A percentile compares a stretch with the other conserved stretches of the same genome.
Conservation (phyloP, 495 filamentous ascomycete genomes). For the Lasiosphaeria miniovina region DNA sequence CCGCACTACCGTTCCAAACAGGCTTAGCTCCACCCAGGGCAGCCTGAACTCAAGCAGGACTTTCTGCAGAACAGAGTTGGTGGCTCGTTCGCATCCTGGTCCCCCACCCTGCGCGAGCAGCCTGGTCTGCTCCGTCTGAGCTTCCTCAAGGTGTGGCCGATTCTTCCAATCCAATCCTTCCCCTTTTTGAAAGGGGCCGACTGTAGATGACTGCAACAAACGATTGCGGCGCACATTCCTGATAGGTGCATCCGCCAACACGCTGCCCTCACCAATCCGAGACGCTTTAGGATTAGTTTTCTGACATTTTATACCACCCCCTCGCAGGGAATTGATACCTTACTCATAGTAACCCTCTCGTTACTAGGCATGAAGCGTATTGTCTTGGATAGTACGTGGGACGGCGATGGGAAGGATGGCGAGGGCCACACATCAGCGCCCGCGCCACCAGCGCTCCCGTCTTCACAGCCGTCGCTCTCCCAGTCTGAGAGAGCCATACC, state of each 20-base stretch:
- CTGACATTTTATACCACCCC: not conserved
- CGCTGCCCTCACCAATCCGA: too few relatives aligned
- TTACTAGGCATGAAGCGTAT: not conserved
- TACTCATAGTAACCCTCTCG: too few relatives aligned
- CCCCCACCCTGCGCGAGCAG: too few relatives aligned
- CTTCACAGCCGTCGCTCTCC: constrained; percentile 1
- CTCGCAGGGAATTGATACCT: not conserved
- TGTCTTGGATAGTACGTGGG: not conserved
- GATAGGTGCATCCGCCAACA: too few relatives aligned
- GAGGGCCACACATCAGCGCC: not conserved
- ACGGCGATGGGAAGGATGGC: not conserved
- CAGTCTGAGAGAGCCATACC: not conserved
- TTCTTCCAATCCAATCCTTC: too few relatives aligned
- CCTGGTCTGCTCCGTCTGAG: too few relatives aligned
- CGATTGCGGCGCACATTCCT: too few relatives aligned
- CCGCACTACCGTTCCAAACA: constrained; percentile 4
- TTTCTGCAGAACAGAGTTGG: not conserved
- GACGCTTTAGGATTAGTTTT: too few relatives aligned
- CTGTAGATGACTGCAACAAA: too few relatives aligned
- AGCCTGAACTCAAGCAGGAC: not conserved
- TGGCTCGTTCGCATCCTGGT: too few relatives aligned
- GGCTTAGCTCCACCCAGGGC: constrained; percentile 17
- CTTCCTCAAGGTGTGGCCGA: too few relatives aligned
- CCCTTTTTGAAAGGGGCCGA: too few relatives aligned
- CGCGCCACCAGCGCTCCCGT: constrained; percentile 1